These are phyloP conservation scores for Suhomyces emberorum DNA, from an alignment of 805 yeast species.

Conservation along the genomic window DNA sequence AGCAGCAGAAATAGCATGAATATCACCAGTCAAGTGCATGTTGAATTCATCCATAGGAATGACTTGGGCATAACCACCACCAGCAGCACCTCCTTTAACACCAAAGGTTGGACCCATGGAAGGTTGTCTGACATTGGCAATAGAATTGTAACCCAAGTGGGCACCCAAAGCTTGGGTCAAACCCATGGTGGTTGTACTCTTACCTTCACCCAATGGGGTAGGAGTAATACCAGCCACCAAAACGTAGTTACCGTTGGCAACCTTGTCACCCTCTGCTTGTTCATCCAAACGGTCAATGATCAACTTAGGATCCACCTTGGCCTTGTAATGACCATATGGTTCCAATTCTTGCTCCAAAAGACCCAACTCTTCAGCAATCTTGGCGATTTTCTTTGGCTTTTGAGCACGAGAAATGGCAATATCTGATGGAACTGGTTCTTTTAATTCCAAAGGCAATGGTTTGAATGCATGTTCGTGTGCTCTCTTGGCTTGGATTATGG, in stretches of 20 bases:
- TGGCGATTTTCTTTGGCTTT: slow-evolving; percentile 64
- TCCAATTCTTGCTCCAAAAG: slow-evolving; percentile 66
- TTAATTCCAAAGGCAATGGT: slow-evolving; percentile 55
- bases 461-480: slow-evolving; percentile 47
- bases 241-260: slow-evolving; percentile 68
- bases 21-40: slow-evolving; percentile 83
- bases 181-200: slow-evolving; percentile 81
- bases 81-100: slow-evolving; percentile 88
- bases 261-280: slow-evolving; percentile 60
- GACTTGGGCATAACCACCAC: slow-evolving; percentile 85
- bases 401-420: slow-evolving; percentile 75
- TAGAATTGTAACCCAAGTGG: slow-evolving; percentile 61
- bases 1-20: slow-evolving; percentile 81
- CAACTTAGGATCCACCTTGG: slow-evolving; percentile 56
- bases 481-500: slow-evolving; percentile 53
- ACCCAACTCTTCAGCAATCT: slow-evolving; percentile 68
- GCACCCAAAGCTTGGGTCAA: slow-evolving; percentile 79
- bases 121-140: slow-evolving; percentile 84
- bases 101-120: slow-evolving; percentile 90
- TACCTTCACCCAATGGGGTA: slow-evolving; percentile 84
- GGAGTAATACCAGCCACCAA: slow-evolving; percentile 84
- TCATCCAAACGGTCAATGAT: slow-evolving; percentile 48
- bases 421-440: slow-evolving; percentile 76
- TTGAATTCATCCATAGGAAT: slow-evolving; percentile 88
- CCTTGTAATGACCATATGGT: slow-evolving; percentile 72